Percentiles rank a stretch among this genome's conserved stretches.
phyloP scores from a whole-genome alignment of 768 basidiomycete genomes.

The Podaxis sp. region DNA sequence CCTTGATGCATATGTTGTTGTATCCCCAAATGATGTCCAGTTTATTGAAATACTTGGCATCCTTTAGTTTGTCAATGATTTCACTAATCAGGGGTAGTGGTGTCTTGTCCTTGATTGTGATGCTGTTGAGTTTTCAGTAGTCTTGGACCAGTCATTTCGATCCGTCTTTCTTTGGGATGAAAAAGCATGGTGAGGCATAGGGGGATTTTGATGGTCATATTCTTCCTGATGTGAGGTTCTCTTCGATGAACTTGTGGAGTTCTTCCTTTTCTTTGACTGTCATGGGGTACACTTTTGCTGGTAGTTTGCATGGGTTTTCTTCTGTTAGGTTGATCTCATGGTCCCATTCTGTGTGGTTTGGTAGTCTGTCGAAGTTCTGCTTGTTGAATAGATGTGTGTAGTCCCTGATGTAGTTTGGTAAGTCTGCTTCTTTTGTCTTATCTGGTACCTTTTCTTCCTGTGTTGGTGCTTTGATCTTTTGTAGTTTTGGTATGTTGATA shows the following conservation, averaged over 20 bases:
- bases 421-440: neutral
- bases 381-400: neutral
- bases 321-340: neutral
- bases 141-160: constrained; percentile 27
- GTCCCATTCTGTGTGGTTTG: neutral
- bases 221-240: constrained; percentile 21
- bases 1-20: constrained; percentile 6
- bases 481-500: neutral
- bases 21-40: constrained; percentile 5
- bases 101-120: constrained; percentile 30
- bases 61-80: constrained; percentile 22
- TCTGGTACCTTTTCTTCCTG: neutral
- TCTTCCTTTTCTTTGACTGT: constrained; percentile 27
- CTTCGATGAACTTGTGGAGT: constrained; percentile 23
- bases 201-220: constrained; percentile 24
- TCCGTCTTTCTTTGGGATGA: constrained; percentile 21
- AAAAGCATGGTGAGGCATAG: constrained; percentile 22
- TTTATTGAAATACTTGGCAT: neutral
- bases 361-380: neutral
- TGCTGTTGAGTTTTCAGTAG: constrained; percentile 30
- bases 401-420: neutral
- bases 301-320: neutral
- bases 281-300: too few relatives aligned
- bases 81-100: constrained; percentile 30
- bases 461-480: neutral